Base-by-base conservation (phyloP, 1,139 yeast genomes). In the Taphrina betulina region DNA sequence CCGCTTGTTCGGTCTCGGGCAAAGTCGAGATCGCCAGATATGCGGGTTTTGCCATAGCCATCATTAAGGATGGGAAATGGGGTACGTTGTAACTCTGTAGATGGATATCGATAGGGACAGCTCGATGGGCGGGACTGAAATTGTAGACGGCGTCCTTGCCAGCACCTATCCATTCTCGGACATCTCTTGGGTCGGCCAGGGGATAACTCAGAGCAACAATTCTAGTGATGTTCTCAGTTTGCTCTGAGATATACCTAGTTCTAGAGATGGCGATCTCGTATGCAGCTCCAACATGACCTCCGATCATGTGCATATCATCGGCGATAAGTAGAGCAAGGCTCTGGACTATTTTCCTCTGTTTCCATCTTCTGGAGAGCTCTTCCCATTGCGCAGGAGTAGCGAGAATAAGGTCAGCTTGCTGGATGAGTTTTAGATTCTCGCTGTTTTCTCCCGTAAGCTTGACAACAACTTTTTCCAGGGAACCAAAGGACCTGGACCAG, bases 81-180 rank as follows among this genome's bases (percentile, higher is more conserved):
- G 71, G 68, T 44, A 74, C 73, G 10, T 72, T 72, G 58, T 74
- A 73, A 0, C 81, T 70, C 61, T 80, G 82, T 40, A 88, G 66
- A 62, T 78, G 81, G 17, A 88, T 79, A 53, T 78, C 78, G 31
- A 87, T 65, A 1, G 83, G 80, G 42, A 71, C 67, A 22, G 75
- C 72, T 57, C 94, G 73, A 36, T 80, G 82, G 41, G 73, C 71
- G 0, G 95, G 83, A 20, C 81, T 76, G 67, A 85, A 89, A 64
- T 88, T 90, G 71, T 75, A 87, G 3, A 82, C 75, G 44, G 80
- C 75, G 36, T 71, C 74, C 56, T 73, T 75, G 31, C 78, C 73
- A 29, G 85, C 82, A 1, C 94, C 95, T 33, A 92, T 69, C 96
- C 97, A 94, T 59, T 83, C 87, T 1, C 87, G 94, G 61, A 90